Percentiles rank a stretch among this genome's conserved stretches.
Evolutionary conservation across 495 filamentous ascomycete genomes (phyloP).

Genomic region (Tricharina praecox): DNA sequence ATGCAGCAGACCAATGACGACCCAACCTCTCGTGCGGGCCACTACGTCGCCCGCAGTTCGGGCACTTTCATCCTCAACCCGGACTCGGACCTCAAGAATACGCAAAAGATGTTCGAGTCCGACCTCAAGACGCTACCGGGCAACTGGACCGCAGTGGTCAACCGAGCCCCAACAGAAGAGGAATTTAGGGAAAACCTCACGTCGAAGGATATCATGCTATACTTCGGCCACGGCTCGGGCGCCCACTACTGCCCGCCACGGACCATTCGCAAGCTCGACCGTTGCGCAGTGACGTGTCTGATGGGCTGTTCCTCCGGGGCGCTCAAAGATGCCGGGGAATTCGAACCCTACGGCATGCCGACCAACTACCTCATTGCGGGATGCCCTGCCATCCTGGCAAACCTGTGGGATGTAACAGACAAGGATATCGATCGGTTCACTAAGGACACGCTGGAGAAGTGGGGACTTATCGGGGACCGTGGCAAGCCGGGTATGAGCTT

Average conservation of each 20-base stretch:
- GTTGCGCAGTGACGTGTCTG: slow-evolving; percentile 64
- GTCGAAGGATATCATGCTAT: slow-evolving; percentile 53
- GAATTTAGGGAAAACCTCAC: slow-evolving; percentile 52
- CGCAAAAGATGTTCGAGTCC: slow-evolving; percentile 52
- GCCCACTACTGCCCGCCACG: slow-evolving; percentile 75
- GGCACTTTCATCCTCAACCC: slow-evolving; percentile 86
- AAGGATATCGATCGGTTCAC: slow-evolving; percentile 89
- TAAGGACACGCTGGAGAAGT: slow-evolving; percentile 54
- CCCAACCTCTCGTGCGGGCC: slow-evolving; percentile 29
- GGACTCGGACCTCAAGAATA: slow-evolving; percentile 59
- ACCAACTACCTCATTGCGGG: slow-evolving; percentile 81
- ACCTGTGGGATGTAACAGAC: slow-evolving; percentile 95
- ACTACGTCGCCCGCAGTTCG: slow-evolving; percentile 39
- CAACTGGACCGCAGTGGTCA: slow-evolving; percentile 48
- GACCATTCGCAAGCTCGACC: slow-evolving; percentile 58
- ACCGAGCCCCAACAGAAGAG: slow-evolving; percentile 52
- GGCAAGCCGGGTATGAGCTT: slow-evolving; percentile 31
- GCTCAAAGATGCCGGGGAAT: slow-evolving; percentile 65
- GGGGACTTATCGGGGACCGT: slow-evolving; percentile 43
- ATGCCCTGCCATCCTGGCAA: slow-evolving; percentile 65
- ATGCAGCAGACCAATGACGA: slow-evolving; percentile 29
- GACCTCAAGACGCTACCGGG: slow-evolving; percentile 35
- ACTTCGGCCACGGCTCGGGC: slow-evolving; percentile 94
- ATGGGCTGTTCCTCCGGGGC: slow-evolving; percentile 81
- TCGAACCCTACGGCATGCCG: slow-evolving; percentile 76